These are phyloP conservation scores for Lanmaoa pseudosensibilis DNA, from an alignment of 768 basidiomycete genomes.

Conservation along the genomic window DNA sequence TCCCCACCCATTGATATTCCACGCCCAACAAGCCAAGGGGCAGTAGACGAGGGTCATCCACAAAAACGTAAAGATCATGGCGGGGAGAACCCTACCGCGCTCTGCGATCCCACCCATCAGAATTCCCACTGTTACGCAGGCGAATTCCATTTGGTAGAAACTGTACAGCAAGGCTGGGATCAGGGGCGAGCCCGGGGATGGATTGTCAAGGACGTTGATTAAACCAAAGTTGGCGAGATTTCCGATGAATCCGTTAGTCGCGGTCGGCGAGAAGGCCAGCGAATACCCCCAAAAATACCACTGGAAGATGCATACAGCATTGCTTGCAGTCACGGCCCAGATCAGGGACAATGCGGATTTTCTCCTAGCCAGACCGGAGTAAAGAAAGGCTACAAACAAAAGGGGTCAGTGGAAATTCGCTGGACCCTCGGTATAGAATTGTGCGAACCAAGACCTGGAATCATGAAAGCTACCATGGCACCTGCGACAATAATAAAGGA, in stretches of 20 bases:
- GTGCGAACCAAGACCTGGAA: constrained; percentile 64
- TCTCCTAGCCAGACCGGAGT: constrained; percentile 69
- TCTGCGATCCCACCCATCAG: constrained; percentile 82
- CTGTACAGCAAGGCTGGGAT: constrained; percentile 82
- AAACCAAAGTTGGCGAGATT: constrained; percentile 81
- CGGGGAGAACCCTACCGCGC: constrained; percentile 79
- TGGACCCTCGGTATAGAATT: background rate
- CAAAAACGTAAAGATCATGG: constrained; percentile 76
- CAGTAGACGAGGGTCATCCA: constrained; percentile 91
- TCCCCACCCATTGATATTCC: constrained; percentile 82
- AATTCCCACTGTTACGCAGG: constrained; percentile 76
- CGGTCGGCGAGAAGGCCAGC: constrained; percentile 77
- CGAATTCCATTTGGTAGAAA: constrained; percentile 88
- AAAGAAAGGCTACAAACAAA: constrained; percentile 56
- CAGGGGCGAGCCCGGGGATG: constrained; percentile 77
- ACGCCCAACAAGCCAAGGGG: constrained; percentile 84
- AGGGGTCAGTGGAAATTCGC: background rate
- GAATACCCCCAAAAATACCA: constrained; percentile 87
- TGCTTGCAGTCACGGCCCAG: constrained; percentile 71
- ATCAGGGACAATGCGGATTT: constrained; percentile 73
- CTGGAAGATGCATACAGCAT: constrained; percentile 75
- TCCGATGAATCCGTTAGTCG: constrained; percentile 75
- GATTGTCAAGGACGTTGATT: constrained; percentile 63
- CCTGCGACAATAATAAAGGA: constrained; percentile 69
- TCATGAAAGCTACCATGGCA: constrained; percentile 74